Evolutionary conservation across 2,329 filamentous ascomycete genomes (phyloP).

Genomic region (Claviceps fusiformis): DNA sequence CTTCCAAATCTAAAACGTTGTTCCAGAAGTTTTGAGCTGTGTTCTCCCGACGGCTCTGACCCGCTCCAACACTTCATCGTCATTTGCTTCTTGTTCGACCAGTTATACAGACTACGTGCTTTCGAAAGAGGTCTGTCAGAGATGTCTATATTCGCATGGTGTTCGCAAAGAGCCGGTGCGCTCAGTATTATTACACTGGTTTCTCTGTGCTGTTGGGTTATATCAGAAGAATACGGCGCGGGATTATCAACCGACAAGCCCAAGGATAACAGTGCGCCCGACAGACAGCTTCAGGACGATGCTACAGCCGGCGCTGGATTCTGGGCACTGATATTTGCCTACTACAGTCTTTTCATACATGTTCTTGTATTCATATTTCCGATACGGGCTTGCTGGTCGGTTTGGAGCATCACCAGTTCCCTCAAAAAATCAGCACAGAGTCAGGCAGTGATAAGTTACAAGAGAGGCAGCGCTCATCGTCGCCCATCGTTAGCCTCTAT

Average conservation of each 20-base stretch:
- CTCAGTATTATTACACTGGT: constrained; percentile 38
- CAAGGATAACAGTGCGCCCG: constrained; percentile 24
- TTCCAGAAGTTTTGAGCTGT: not conserved
- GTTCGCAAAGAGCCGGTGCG: constrained; percentile 38
- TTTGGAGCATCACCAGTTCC: constrained; percentile 41
- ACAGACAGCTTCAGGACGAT: constrained; percentile 16
- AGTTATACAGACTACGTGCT: not conserved
- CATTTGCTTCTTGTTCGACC: not conserved
- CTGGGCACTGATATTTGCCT: constrained; percentile 43
- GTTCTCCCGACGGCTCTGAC: not conserved
- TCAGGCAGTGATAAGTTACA: constrained; percentile 30
- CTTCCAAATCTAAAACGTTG: not conserved
- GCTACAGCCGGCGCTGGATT: constrained; percentile 28
- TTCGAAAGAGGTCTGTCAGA: not conserved
- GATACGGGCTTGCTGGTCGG: constrained; percentile 46
- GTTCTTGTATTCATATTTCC: constrained; percentile 50
- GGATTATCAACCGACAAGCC: constrained; percentile 30
- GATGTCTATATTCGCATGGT: constrained; percentile 43
- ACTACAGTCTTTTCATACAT: constrained; percentile 54
- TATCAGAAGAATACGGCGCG: constrained; percentile 33
- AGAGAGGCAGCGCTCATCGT: constrained; percentile 32
- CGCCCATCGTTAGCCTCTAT: constrained; percentile 40
- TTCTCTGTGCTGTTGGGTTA: constrained; percentile 39
- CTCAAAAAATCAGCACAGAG: constrained; percentile 32
- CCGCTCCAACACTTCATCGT: not conserved